Percentiles rank a stretch among this genome's conserved stretches.
Conservation (phyloP, 1,139 yeast genomes). For the Pichia sp. region DNA sequence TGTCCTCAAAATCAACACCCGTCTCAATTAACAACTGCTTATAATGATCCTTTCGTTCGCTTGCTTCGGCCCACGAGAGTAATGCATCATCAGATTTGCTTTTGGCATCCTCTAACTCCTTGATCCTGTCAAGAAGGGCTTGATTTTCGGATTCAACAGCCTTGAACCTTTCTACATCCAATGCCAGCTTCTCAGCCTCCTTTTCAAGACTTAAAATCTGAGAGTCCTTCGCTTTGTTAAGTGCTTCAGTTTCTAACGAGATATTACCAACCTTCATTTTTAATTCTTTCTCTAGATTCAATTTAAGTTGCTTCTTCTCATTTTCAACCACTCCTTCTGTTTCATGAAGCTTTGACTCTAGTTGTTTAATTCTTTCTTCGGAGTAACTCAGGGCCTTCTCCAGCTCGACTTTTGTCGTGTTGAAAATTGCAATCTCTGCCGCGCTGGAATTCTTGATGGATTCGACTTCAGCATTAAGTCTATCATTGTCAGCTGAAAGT, state of each 20-base stretch:
- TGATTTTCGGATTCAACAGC: too few relatives aligned
- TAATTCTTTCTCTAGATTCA: too few relatives aligned
- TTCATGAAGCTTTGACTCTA: too few relatives aligned
- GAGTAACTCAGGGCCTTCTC: too few relatives aligned
- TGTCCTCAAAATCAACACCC: conserved; percentile 44
- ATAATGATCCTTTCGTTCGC: conserved; percentile 58
- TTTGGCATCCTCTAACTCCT: conserved; percentile 11
- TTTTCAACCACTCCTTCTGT: too few relatives aligned
- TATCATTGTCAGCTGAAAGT: not conserved
- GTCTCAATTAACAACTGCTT: conserved; percentile 43
- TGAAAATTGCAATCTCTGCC: too few relatives aligned
- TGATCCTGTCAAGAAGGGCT: conserved; percentile 10
- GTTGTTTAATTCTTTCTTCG: too few relatives aligned
- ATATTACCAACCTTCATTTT: not conserved
- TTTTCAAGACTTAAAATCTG: not conserved
- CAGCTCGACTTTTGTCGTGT: too few relatives aligned
- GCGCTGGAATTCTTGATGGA: not conserved
- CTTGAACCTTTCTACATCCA: not conserved
- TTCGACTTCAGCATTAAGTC: not conserved
- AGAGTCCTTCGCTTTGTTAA: not conserved
- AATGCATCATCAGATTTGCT: conserved; percentile 62
- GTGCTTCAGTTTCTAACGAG: not conserved
- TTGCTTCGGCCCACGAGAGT: conserved; percentile 67
- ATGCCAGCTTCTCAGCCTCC: not conserved
- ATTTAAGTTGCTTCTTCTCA: too few relatives aligned